Evolutionary conservation across 331 rosid genomes (phyloP), one percentile per base, ranked within the genome.

Genomic region (Pyracantha coccinea): DNA sequence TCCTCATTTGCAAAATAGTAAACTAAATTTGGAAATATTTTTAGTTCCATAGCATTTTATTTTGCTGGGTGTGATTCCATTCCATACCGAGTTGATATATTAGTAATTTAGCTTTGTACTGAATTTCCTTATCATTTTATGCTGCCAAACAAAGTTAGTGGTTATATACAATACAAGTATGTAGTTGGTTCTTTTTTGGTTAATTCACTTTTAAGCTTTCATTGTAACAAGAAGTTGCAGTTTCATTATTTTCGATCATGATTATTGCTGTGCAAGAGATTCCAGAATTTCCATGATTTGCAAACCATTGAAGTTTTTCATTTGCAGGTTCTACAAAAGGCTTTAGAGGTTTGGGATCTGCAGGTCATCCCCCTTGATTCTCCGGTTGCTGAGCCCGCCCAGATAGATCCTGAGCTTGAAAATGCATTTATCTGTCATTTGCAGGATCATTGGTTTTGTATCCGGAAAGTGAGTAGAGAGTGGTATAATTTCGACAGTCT

Each of bases 401-500:
- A 92, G 84, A 89, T 95, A 45, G 98, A 95, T 78, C 99, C 98
- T 19, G 97, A 92, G 84, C 85, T 84, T 64, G 97, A 90, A 84
- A 92, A 83, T 82, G 99, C 96, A 58, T 95, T 92, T 75, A 95
- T 95, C 57, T 95, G 97, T 82, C 99, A 95, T 83, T 81, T 95
- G 80, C 98, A 95, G 59, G 91, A 95, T 63, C 99, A 95, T 66
- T 95, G 99, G 99, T 95, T 95, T 87, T 95, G 98, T 73, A 95
- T 95, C 70, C 88, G 97, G 63, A 92, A 92, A 82, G 98, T 92
- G 80, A 92, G 80, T 32, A 86, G 96, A 59, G 98, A 92, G 82
- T 95, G 99, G 99, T 92, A 92, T 77, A 95, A 95, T 76, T 95
- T 95, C 8, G 98, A 95, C 83, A 95, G 98, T 86, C 91, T 95